Base-by-base conservation (phyloP, 1,139 yeast genomes). In the Saccharomycopsis phalli region DNA sequence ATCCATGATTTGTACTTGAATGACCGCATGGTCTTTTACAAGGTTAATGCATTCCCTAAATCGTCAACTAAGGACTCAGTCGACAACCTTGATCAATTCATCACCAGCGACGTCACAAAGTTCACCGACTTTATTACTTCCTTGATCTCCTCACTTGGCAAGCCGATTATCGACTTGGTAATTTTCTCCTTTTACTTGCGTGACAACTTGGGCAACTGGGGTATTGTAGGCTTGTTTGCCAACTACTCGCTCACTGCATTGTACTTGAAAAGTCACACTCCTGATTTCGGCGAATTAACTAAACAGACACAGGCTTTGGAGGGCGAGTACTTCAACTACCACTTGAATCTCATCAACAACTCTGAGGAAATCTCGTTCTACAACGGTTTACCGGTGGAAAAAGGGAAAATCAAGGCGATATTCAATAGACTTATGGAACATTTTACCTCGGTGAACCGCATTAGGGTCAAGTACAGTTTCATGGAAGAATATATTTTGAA, bases 301-400 rank as follows among this genome's bases (percentile, higher is more conserved):
- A 64, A 66, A 35, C 81, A 77, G 58, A 82, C 94, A 3, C 51
- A 56, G 38, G 75, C 74, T 36, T 71, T 88, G 27, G 96, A 88
- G 60, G 95, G 96, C 43, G 81, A 81, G 46, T 88, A 84, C 57
- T 82, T 88, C 56, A 87, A 83, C 52, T 83, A 84, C 49, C 94
- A 88, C 54, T 66, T 87, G 51, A 82, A 84, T 54, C 68, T 88
- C 55, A 86, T 86, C 56, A 80, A 83, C 43, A 88, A 88, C 55
- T 81, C 88, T 52, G 96, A 88, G 61, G 96, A 88, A 58, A 86
- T 88, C 53, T 94, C 95, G 0, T 88, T 88, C 56, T 88, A 87
- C 57, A 88, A 87, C 55, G 97, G 97, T 23, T 80, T 93, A 0
- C 65, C 69, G n/a, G 73, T 86, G 48, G 96, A 88, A 60, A 80